These are phyloP conservation scores for Fusarium gaditjirri DNA, from an alignment of 2,329 filamentous ascomycete species.

Conservation along the genomic window DNA sequence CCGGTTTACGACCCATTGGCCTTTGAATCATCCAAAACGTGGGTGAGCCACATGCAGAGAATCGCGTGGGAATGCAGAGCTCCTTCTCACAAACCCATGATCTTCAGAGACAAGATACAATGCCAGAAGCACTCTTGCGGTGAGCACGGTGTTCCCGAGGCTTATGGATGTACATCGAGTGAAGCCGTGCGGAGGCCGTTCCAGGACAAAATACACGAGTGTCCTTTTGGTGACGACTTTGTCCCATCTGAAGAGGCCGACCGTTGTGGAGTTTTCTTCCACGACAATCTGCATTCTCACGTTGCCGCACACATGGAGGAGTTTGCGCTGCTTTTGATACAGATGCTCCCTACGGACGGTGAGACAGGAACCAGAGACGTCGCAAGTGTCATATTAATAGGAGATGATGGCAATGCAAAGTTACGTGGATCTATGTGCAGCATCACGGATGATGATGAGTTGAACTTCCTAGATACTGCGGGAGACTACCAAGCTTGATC, in stretches of 20 bases:
- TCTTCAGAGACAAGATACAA: background rate
- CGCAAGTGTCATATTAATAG: background rate
- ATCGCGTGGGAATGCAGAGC: background rate
- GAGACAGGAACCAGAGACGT: background rate
- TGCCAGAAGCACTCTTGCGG: background rate
- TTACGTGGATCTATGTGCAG: background rate
- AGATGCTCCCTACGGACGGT: background rate
- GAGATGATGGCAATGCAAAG: background rate
- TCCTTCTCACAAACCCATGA: background rate
- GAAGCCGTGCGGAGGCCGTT: background rate
- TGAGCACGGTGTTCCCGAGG: background rate
- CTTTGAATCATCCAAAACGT: background rate
- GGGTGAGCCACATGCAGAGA: background rate
- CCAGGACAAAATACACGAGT: background rate
- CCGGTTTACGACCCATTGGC: background rate
- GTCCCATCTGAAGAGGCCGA: background rate
- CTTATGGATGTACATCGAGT: background rate
- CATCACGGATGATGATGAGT: background rate
- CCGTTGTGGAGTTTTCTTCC: background rate
- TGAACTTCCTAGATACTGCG: background rate
- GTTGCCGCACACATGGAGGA: constrained; percentile 2
- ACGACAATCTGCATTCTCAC: background rate
- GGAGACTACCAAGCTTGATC: background rate
- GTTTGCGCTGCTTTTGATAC: background rate
- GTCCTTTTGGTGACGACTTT: background rate